Evolutionary conservation across 495 filamentous ascomycete species (phyloP).

Genomic region (Penicillium lividum): DNA sequence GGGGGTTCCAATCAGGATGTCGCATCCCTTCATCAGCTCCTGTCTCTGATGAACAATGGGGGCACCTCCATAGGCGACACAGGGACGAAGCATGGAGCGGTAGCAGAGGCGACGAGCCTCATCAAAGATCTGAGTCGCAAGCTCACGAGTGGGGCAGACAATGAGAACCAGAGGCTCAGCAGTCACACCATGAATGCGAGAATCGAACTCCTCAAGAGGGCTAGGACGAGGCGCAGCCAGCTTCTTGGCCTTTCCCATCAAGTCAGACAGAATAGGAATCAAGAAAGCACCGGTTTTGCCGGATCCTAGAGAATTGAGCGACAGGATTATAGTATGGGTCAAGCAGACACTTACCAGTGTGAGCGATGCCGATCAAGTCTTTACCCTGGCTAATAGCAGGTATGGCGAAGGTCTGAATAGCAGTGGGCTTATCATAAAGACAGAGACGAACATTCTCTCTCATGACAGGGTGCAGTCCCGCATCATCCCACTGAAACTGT

Average conservation of each 20-base stretch:
- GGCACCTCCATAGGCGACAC: slow-evolving; percentile 85
- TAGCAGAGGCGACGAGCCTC: slow-evolving; percentile 91
- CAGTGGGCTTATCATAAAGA: slow-evolving; percentile 68
- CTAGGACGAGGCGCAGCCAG: slow-evolving; percentile 74
- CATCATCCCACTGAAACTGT: slow-evolving; percentile 61
- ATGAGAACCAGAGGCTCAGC: slow-evolving; percentile 87
- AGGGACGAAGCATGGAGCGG: slow-evolving; percentile 90
- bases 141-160: slow-evolving; percentile 83
- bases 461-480: slow-evolving; percentile 85
- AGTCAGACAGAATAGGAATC: slow-evolving; percentile 81
- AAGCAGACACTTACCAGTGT: slow-evolving; percentile 70
- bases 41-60: slow-evolving; percentile 63
- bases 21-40: slow-evolving; percentile 80
- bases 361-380: slow-evolving; percentile 84
- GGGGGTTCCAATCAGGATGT: slow-evolving; percentile 84
- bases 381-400: slow-evolving; percentile 70
- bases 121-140: slow-evolving; percentile 91
- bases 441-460: slow-evolving; percentile 71
- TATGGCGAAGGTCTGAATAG: slow-evolving; percentile 81
- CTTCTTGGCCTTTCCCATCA: slow-evolving; percentile 93
- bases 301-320: slow-evolving; percentile 61
- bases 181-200: slow-evolving; percentile 44
- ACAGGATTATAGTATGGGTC: background rate
- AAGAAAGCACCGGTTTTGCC: slow-evolving; percentile 95
- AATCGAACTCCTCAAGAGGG: slow-evolving; percentile 46